Conservation (phyloP, 2,329 filamentous ascomycete species). For the Dryadomyces quercivorus region DNA sequence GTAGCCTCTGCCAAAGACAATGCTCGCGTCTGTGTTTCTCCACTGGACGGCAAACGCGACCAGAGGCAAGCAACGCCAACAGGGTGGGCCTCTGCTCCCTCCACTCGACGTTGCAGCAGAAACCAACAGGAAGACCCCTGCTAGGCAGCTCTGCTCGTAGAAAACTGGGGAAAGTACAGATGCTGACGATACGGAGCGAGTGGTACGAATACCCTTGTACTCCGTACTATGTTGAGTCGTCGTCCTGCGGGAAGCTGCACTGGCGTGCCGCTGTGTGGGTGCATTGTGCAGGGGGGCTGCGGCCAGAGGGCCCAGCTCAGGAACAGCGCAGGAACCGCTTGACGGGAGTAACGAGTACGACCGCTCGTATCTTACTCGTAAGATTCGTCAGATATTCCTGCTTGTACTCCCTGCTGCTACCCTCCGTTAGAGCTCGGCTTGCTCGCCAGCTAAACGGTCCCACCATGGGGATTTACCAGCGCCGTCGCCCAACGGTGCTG, state of each 20-base stretch:
- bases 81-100: not conserved
- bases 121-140: not conserved
- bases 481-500: not conserved
- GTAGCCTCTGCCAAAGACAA: not conserved
- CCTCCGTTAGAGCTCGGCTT: not conserved
- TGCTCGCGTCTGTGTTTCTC: not conserved
- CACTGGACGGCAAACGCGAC: not conserved
- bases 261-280: not conserved
- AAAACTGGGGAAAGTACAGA: slow-evolving; percentile 6
- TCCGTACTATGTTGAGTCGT: not conserved
- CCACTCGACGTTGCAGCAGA: slow-evolving; percentile 3
- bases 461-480: not conserved
- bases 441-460: not conserved
- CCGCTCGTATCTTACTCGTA: too few species aligned
- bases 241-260: not conserved
- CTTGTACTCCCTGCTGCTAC: too few species aligned
- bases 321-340: too few species aligned
- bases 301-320: too few species aligned
- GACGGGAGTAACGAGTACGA: too few species aligned
- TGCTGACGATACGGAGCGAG: not conserved
- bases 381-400: too few species aligned
- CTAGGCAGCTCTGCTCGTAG: not conserved
- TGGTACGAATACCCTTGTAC: not conserved
- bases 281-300: too few species aligned
- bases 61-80: not conserved